Evolutionary conservation across 148 eudicot species (phyloP).

Genomic region (Fagopyrum homotropicum): DNA sequence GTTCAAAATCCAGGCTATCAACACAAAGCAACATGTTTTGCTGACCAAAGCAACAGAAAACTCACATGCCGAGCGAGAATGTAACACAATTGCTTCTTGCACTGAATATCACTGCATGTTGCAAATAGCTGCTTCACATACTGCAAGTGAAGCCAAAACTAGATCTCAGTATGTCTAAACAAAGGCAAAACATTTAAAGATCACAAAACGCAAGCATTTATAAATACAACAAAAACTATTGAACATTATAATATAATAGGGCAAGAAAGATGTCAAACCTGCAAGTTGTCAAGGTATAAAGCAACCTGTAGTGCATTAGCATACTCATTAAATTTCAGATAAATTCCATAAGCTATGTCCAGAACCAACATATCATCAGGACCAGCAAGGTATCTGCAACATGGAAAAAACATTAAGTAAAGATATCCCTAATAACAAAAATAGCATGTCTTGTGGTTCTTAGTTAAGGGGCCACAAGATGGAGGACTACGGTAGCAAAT

Average conservation of each 20-base stretch:
- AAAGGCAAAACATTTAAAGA: not conserved
- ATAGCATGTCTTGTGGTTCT: not conserved
- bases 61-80: slow-evolving; percentile 93
- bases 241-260: not conserved
- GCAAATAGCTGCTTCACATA: slow-evolving; percentile 67
- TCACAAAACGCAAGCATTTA: not conserved
- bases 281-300: slow-evolving; percentile 56
- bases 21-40: not conserved
- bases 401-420: not conserved
- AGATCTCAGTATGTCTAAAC: not conserved
- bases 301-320: slow-evolving; percentile 87
- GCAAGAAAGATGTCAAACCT: slow-evolving; percentile 33
- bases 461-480: not conserved
- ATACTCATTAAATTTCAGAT: slow-evolving; percentile 61
- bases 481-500: not conserved
- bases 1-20: not conserved
- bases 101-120: slow-evolving; percentile 44
- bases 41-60: slow-evolving; percentile 13
- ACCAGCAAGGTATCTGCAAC: slow-evolving; percentile 75
- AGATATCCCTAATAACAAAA: not conserved
- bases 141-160: slow-evolving; percentile 33
- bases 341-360: slow-evolving; percentile 58
- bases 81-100: slow-evolving; percentile 78
- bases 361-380: slow-evolving; percentile 78
- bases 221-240: not conserved